These are phyloP conservation scores for Talaromyces atroroseus DNA, from an alignment of 2,329 filamentous ascomycete species.

Conservation along the genomic window DNA sequence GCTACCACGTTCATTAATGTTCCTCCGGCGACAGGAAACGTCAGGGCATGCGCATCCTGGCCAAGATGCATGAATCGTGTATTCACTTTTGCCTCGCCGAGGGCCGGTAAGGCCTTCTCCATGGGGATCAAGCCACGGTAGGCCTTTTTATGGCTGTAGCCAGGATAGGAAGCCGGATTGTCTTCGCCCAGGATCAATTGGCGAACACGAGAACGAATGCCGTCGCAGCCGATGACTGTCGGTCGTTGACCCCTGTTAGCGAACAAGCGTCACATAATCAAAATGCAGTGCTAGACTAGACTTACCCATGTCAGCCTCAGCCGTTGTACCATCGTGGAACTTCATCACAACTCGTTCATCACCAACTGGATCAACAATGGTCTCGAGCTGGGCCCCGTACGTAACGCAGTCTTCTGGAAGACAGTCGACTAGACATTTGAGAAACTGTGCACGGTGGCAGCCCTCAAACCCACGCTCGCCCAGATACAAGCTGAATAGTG, in stretches of 20 bases:
- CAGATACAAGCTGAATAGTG: slow-evolving; percentile 27
- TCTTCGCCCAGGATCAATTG: slow-evolving; percentile 24
- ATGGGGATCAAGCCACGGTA: slow-evolving; percentile 46
- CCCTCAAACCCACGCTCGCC: slow-evolving; percentile 28
- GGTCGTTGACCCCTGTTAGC: too few relatives aligned
- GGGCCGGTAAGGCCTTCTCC: slow-evolving; percentile 42
- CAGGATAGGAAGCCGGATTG: slow-evolving; percentile 16
- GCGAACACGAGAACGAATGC: slow-evolving; percentile 29
- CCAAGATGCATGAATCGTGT: slow-evolving; percentile 55
- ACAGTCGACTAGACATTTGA: slow-evolving; percentile 27
- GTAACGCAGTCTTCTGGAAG: slow-evolving; percentile 25
- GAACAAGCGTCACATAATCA: too few relatives aligned
- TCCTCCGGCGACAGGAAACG: slow-evolving; percentile 50
- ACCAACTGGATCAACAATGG: slow-evolving; percentile 15
- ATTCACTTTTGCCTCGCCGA: slow-evolving; percentile 47
- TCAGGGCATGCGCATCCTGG: slow-evolving; percentile 53
- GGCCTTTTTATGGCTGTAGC: slow-evolving; percentile 30
- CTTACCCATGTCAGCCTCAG: slow-evolving; percentile 27
- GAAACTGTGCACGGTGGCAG: slow-evolving; percentile 28
- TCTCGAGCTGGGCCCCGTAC: slow-evolving; percentile 28
- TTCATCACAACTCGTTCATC: slow-evolving; percentile 18
- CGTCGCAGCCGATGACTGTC: slow-evolving; percentile 35
- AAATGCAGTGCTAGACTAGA: slow-evolving; percentile 22
- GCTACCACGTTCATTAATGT: slow-evolving; percentile 11
- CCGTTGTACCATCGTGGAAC: slow-evolving; percentile 30